Evolutionary conservation across 106 monocot species (phyloP).

Genomic region (Platanthera guangdongensis): DNA sequence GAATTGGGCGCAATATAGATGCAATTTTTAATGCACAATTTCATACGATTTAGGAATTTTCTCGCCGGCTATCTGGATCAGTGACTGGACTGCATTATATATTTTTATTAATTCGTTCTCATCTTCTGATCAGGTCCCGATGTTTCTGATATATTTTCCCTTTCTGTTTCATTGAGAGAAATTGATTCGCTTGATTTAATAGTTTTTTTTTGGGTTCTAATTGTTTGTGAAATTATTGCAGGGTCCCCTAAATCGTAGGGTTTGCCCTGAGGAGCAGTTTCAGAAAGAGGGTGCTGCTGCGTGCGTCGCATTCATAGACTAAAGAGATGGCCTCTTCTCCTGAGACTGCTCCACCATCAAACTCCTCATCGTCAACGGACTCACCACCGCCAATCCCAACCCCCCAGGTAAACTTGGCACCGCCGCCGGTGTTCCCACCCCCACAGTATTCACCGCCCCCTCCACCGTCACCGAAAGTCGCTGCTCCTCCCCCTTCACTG

Average conservation of each 20-base stretch:
- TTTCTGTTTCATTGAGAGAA: too few species aligned
- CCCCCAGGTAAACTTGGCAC: not conserved
- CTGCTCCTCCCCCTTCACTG: slow-evolving; percentile 4
- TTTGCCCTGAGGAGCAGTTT: not conserved
- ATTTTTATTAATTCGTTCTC: too few species aligned
- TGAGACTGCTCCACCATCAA: slow-evolving; percentile 13
- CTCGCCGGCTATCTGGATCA: too few species aligned
- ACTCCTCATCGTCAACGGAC: slow-evolving; percentile 1
- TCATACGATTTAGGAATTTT: too few species aligned
- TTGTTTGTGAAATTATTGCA: not conserved
- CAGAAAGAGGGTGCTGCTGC: not conserved
- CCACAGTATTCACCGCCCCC: not conserved
- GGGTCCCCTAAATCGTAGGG: not conserved
- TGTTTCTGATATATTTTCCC: too few species aligned
- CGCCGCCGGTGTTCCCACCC: slow-evolving; percentile 1
- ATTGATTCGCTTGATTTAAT: too few species aligned
- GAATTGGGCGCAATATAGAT: too few species aligned
- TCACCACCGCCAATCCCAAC: not conserved
- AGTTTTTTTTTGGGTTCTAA: not conserved
- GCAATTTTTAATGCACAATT: too few species aligned
- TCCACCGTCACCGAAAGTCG: not conserved
- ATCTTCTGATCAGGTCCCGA: too few species aligned
- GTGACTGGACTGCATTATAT: too few species aligned
- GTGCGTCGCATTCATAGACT: not conserved
- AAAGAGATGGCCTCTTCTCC: slow-evolving; percentile 27